phyloP scores from a whole-genome alignment of 2,329 filamentous ascomycete genomes.

The Botryotinia calthae region DNA sequence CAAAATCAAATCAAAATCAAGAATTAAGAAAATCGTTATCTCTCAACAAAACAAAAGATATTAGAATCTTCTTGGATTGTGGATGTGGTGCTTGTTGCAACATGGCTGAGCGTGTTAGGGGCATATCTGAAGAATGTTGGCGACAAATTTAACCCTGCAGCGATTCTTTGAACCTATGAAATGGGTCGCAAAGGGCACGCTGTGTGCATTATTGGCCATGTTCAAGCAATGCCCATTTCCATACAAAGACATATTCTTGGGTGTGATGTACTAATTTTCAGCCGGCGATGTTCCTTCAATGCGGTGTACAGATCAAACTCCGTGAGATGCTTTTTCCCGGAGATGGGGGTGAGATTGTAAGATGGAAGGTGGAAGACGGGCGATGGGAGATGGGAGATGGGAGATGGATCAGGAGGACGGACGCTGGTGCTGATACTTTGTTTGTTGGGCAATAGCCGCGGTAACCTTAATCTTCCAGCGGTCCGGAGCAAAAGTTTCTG shows the following conservation, averaged over 20 bases:
- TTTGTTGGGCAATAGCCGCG: background rate
- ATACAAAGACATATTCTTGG: background rate
- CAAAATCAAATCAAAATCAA: background rate
- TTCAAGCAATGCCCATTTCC: background rate
- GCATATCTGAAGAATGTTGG: background rate
- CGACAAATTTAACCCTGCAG: background rate
- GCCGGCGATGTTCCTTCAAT: background rate
- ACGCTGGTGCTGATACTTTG: background rate
- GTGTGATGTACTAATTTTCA: background rate
- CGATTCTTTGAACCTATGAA: background rate
- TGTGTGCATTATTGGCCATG: background rate
- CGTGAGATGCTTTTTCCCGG: background rate
- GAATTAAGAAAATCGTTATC: background rate
- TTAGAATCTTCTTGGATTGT: background rate
- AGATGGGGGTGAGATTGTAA: background rate
- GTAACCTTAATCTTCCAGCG: background rate
- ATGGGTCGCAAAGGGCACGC: background rate
- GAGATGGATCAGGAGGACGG: background rate
- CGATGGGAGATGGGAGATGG: background rate
- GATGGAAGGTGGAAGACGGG: background rate
- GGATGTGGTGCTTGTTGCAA: conserved; percentile 5
- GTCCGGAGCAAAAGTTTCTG: background rate
- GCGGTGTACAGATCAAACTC: background rate
- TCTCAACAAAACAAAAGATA: background rate
- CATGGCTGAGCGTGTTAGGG: background rate